These are phyloP conservation scores for Jatropha podagrica DNA, from an alignment of 441 rosid genomes.

Conservation along the genomic window DNA sequence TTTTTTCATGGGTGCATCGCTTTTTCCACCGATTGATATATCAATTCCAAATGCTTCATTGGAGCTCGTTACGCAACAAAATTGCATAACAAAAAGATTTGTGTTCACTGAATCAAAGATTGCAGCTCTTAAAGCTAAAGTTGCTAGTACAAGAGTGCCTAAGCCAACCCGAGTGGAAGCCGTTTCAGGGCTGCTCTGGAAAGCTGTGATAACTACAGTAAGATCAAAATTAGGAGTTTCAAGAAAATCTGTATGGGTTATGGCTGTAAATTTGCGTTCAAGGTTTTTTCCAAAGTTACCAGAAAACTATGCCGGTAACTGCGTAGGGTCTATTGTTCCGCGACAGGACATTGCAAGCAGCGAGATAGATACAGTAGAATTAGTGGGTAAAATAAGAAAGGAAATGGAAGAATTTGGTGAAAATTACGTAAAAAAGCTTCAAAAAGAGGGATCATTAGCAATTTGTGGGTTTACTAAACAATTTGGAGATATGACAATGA, in stretches of 20 bases:
- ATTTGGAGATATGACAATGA: neutral
- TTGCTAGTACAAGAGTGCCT: constrained; percentile 12
- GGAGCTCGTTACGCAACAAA: neutral
- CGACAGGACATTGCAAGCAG: neutral
- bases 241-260: constrained; percentile 18
- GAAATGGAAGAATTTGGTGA: constrained; percentile 15
- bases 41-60: neutral
- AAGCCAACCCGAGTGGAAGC: constrained; percentile 44
- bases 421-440: constrained; percentile 10
- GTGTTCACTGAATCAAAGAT: constrained; percentile 28
- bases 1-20: constrained; percentile 12
- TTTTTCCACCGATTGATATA: constrained; percentile 22
- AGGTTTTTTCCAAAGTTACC: constrained; percentile 28
- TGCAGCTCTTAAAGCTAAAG: constrained; percentile 11
- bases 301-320: constrained; percentile 29
- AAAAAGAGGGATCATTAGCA: constrained; percentile 9
- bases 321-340: neutral
- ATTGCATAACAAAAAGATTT: constrained; percentile 26
- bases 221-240: constrained; percentile 7
- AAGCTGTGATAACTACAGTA: constrained; percentile 16
- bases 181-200: constrained; percentile 38
- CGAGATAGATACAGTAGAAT: constrained; percentile 12
- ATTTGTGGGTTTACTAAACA: constrained; percentile 12
- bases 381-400: constrained; percentile 28
- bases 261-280: constrained; percentile 30